Evolutionary conservation across 805 yeast genomes (phyloP), one percentile per base, ranked within the genome.

Genomic region (Danielia oregonensis): DNA sequence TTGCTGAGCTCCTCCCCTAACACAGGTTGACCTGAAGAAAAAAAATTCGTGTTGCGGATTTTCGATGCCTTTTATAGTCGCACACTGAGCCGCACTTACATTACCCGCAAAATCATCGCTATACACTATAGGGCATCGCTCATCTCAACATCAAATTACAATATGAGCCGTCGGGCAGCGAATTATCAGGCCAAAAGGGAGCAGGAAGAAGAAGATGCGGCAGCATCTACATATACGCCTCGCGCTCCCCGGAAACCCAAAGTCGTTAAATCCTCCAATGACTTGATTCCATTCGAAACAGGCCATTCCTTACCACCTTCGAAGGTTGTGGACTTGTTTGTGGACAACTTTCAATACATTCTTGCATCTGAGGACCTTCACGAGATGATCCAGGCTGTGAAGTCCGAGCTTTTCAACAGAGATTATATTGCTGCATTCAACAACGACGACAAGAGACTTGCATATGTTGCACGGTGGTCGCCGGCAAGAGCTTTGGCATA

Each of bases 381-480:
- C 2, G 58, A 48, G 1, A 62, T 66, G 32, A 73, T 87, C 17
- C 96, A 88, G 53, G 43, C 49, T 1, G 94, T 87, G 16, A 87
- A 87, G 49, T 70, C 78, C 1, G 75, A 77, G 37, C 63, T 87
- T 13, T 87, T 64, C 55, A 74, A 85, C 33, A 62, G 96, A 46
- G 79, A 86, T 40, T 87, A 86, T 52, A 37, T 69, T 4, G 61
- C 65, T 8, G 96, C 96, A 1, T 87, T 88, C 54, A 74, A 74
- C 36, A 59, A 63, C 32, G 79, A 73, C 33, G 70, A 65, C 29
- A 79, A 82, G 45, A 66, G 94, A 33, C 73, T 72, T 42, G 95
- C 94, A 0, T 87, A 87, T 50, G 84, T 80, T 13, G 74, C 81
- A 14, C 64, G 96, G 46, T 87, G 96, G 96, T 73, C 93, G 0